Evolutionary conservation across 768 basidiomycete species (phyloP).

Genomic region (Trametes sanguinea): DNA sequence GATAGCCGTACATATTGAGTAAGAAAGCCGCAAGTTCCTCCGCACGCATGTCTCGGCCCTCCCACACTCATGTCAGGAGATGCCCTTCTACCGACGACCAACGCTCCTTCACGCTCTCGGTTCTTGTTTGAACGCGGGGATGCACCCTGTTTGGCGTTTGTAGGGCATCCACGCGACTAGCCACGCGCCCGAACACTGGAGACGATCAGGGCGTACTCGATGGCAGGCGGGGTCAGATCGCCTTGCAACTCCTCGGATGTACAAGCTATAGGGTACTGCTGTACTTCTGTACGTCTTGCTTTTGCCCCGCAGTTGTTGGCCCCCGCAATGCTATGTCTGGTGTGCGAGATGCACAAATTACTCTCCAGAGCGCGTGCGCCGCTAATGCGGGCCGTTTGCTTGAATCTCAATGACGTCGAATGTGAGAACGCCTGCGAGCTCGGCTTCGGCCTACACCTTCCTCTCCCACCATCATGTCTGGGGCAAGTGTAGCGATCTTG

Average conservation of each 20-base stretch:
- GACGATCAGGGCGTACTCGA: too few species aligned
- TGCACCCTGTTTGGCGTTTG: too few species aligned
- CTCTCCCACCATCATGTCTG: conserved; percentile 18
- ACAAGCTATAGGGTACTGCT: too few species aligned
- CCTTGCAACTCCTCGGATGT: too few species aligned
- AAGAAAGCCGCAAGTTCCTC: not conserved
- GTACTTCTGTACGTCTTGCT: too few species aligned
- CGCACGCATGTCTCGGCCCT: not conserved
- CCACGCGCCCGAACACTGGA: too few species aligned
- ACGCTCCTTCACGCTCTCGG: not conserved
- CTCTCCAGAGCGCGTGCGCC: not conserved
- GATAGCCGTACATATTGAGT: conserved; percentile 11
- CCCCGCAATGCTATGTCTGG: too few species aligned
- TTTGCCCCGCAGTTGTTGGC: too few species aligned
- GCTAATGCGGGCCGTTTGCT: not conserved
- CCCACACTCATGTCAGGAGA: conserved; percentile 9
- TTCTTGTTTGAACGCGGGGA: not conserved
- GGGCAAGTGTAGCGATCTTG: conserved; percentile 32
- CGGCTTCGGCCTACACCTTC: not conserved
- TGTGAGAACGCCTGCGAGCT: not conserved
- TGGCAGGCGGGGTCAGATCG: too few species aligned
- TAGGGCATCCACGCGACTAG: too few species aligned
- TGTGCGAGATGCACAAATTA: not conserved
- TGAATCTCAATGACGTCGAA: not conserved
- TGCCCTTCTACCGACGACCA: not conserved